Base-by-base conservation (phyloP, 805 yeast genomes). In the Hanseniaspora mollemarum region DNA sequence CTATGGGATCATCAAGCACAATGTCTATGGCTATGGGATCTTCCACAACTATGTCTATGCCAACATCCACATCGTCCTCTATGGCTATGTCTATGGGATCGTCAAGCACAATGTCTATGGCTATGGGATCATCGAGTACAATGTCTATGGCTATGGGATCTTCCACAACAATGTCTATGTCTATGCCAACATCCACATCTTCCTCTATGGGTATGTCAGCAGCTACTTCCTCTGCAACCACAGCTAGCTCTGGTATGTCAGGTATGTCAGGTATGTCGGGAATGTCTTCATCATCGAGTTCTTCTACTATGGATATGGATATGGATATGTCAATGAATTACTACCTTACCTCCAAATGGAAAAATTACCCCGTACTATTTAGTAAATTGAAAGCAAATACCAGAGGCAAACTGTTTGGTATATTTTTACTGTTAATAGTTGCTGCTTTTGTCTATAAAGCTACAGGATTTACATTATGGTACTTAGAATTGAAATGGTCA, bases 401-500 rank as follows among this genome's bases (percentile, higher is more conserved):
- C 38, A 74, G 74, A 24, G 87, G 72, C 9, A 72, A 74, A 48
- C 87, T 85, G 0, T 83, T 83, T 62, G 94, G 90, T 22, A 81
- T 83, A 15, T 83, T 83, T 59, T 66, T 78, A 32, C 66, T 80
- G 13, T 60, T 83, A 21, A 76, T 83, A 60, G 74, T 74, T 25
- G 66, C 76, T 1, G 79, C 80, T 0, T 75, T 83, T 59, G 67
- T 73, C 33, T 71, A 79, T 53, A 74, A 83, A 60, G 81, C 83
- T 2, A 49, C 80, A 6, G 72, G 75, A 40, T 82, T 81, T 60
- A 55, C 73, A 19, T 72, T 77, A 52, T 73, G 79, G 58, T 83
- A 81, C 59, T 59, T 83, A 53, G 90, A 83, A 59, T 82, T 78
- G 55, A 73, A 68, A 54, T 65, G 81, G 83, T 77, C 72, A 67